Evolutionary conservation across 2,329 filamentous ascomycete species (phyloP).

Genomic region (Fusarium penzigii): DNA sequence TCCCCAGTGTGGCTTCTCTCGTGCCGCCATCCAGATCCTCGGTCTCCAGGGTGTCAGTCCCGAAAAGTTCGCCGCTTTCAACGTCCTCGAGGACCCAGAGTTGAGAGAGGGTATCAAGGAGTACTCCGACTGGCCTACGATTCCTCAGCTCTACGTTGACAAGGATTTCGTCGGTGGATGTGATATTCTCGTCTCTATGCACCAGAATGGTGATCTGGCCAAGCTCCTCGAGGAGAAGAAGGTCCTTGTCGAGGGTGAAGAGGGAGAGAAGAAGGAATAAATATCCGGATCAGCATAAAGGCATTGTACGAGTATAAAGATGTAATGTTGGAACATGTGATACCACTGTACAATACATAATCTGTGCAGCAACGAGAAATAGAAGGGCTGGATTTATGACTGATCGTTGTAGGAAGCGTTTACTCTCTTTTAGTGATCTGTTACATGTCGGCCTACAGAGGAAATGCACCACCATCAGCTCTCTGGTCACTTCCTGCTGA

Average conservation of each 20-base stretch:
- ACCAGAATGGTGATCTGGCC: conserved; percentile 90
- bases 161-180: conserved; percentile 98
- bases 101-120: conserved; percentile 94
- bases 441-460: conserved; percentile 33
- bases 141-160: conserved; percentile 92
- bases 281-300: background rate
- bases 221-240: conserved; percentile 91
- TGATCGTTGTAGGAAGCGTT: background rate
- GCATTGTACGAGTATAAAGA: conserved; percentile 29
- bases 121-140: conserved; percentile 98
- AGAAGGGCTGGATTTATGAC: conserved; percentile 8
- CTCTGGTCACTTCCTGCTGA: conserved; percentile 87
- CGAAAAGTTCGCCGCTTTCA: conserved; percentile 95
- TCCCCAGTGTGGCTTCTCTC: conserved; percentile 95
- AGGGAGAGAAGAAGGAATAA: conserved; percentile 38
- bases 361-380: conserved; percentile 28
- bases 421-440: background rate
- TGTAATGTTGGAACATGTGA: conserved; percentile 28
- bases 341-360: conserved; percentile 27
- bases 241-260: conserved; percentile 65
- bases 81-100: conserved; percentile 90
- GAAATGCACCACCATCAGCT: conserved; percentile 74
- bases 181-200: conserved; percentile 96
- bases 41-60: conserved; percentile 95
- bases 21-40: conserved; percentile 91